Evolutionary conservation across 2,329 filamentous ascomycete genomes (phyloP).

Genomic region (Aspergillus texensis): DNA sequence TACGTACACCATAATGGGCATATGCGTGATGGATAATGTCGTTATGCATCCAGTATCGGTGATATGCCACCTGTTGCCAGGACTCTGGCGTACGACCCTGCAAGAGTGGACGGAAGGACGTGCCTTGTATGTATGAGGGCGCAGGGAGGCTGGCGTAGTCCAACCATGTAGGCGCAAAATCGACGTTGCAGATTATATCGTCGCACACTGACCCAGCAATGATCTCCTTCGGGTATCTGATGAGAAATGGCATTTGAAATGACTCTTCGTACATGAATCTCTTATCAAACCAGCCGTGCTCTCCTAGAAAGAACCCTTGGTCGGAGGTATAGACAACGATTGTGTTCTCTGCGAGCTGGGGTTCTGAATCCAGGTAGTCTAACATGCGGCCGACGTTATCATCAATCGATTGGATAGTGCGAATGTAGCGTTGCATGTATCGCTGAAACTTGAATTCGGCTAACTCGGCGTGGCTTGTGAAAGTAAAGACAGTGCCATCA

Average conservation of each 20-base stretch:
- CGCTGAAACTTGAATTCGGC: slow-evolving; percentile 60
- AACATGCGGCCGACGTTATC: slow-evolving; percentile 31
- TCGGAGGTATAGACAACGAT: slow-evolving; percentile 59
- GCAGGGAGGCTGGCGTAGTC: not conserved
- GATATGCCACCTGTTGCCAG: slow-evolving; percentile 58
- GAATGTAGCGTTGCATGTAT: slow-evolving; percentile 60
- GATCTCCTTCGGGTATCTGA: slow-evolving; percentile 51
- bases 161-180: not conserved
- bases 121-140: slow-evolving; percentile 54
- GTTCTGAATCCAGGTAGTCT: not conserved
- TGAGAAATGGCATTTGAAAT: slow-evolving; percentile 60
- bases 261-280: slow-evolving; percentile 61
- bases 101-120: slow-evolving; percentile 46
- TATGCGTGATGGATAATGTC: slow-evolving; percentile 54
- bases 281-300: slow-evolving; percentile 61
- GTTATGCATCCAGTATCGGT: slow-evolving; percentile 61
- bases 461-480: slow-evolving; percentile 34
- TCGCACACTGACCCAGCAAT: slow-evolving; percentile 26
- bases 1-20: slow-evolving; percentile 56
- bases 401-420: slow-evolving; percentile 56
- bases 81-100: slow-evolving; percentile 36
- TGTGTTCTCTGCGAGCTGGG: slow-evolving; percentile 42
- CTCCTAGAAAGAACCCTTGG: slow-evolving; percentile 60
- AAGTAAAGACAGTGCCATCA: not conserved
- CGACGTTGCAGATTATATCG: not conserved